Conservation (phyloP, 768 basidiomycete species). For the Mycena polygramma region DNA sequence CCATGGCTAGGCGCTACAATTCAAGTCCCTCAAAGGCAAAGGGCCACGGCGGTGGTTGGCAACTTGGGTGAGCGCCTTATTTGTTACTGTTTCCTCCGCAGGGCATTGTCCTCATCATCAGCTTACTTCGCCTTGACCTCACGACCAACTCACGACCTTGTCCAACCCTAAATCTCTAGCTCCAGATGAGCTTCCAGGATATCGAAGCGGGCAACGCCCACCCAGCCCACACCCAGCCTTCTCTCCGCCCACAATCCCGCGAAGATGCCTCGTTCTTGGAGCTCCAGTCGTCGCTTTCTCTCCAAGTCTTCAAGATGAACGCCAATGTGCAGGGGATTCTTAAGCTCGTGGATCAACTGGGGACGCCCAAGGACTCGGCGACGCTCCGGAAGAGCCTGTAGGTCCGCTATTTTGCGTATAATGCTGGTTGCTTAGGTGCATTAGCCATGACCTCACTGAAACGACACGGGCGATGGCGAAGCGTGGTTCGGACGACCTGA, state of each 20-base stretch:
- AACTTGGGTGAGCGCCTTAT: not conserved
- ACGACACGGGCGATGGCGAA: conserved; percentile 96
- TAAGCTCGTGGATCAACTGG: conserved; percentile 97
- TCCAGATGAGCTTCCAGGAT: conserved; percentile 68
- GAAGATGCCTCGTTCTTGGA: conserved; percentile 83
- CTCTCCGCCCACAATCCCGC: conserved; percentile 55
- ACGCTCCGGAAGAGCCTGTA: conserved; percentile 87
- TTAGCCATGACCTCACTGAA: conserved; percentile 94
- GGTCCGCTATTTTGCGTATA: conserved; percentile 46
- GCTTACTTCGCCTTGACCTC: not conserved
- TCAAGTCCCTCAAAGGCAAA: too few species aligned
- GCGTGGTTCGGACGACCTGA: conserved; percentile 92
- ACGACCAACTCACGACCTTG: not conserved
- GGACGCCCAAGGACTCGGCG: conserved; percentile 85
- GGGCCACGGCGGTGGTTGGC: too few species aligned
- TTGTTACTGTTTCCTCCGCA: not conserved
- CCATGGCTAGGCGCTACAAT: too few species aligned
- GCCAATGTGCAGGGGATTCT: conserved; percentile 96
- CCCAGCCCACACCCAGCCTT: conserved; percentile 50
- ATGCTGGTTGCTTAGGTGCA: conserved; percentile 3
- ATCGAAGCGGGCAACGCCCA: conserved; percentile 62
- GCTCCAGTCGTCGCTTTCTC: conserved; percentile 83
- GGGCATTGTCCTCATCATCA: not conserved
- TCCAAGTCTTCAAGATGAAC: conserved; percentile 99
- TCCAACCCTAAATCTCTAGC: not conserved